Base-by-base conservation (phyloP, 495 filamentous ascomycete species). In the Daldinia decipiens region DNA sequence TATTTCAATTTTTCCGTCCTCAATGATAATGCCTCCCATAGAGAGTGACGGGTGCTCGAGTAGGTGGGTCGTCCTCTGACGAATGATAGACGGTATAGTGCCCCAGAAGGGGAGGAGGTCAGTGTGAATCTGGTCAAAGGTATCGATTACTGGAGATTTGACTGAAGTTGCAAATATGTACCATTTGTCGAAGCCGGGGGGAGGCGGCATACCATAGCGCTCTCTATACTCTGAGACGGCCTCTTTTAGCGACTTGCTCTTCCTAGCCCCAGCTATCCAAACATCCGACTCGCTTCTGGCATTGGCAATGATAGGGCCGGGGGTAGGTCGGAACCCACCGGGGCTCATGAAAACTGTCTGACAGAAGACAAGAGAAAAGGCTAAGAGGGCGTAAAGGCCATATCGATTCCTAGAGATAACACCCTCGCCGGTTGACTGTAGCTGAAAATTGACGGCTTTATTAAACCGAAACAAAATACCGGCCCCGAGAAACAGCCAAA, bases 51-150 rank as follows among this genome's bases (percentile, higher is more conserved):
- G 75, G 9, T 77, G 72, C 31, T 73, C 72, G 17, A 77, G 72
- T 9, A 77, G 34, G 34, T 77, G 72, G 9, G 72, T 73, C 3
- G 75, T 75, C 17, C 64, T 66, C 17, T 81, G 74, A 40, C 92
- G 82, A 8, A 95, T 82, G 45, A 87, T 81, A 1, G 82, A 74
- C 0, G 93, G 91, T 0, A 82, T 52, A 3, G 93, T 71, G 6
- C 85, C 89, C 87, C 91, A 93, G 70, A 93, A 95, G 0, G 92
- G 92, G 6, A 87, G 82, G 6, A 95, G 79, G 59, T 93, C 87
- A 4, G 84, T 76, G 61, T 90, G 82, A 6, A 95, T 93, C 54
- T 89, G 88, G 71, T 91, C 89, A 66, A 91, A 95, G 55, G 92
- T 86, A 68, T 96, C 92, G 69, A 94, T 86, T 17, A 93, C 78